Conservation (phyloP, 1,139 yeast genomes). For the Candida sp. region DNA sequence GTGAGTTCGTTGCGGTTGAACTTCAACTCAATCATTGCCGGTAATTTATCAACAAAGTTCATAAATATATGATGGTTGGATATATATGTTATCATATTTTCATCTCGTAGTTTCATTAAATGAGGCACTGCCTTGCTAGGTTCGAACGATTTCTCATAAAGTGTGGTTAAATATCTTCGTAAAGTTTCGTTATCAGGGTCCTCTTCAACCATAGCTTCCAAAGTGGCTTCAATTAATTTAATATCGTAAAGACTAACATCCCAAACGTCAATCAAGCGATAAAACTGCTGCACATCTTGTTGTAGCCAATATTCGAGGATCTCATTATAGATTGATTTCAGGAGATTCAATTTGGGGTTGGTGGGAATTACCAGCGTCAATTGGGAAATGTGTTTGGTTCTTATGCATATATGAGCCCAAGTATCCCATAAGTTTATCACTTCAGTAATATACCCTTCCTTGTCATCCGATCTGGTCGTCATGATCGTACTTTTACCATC, state of each 20-base stretch:
- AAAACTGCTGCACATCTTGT: conserved; percentile 27
- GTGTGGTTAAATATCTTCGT: conserved; percentile 49
- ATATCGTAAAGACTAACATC: conserved; percentile 52
- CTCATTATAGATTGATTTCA: conserved; percentile 43
- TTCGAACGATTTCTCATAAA: conserved; percentile 57
- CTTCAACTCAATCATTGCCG: conserved; percentile 49
- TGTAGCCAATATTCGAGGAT: conserved; percentile 51
- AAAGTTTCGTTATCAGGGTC: conserved; percentile 20
- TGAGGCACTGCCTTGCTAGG: conserved; percentile 65
- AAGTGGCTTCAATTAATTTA: conserved; percentile 35
- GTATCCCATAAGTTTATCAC: conserved; percentile 60
- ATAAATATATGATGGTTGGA: conserved; percentile 59
- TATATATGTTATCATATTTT: conserved; percentile 54
- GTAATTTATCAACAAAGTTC: conserved; percentile 46
- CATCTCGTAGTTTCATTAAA: conserved; percentile 53
- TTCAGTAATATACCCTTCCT: conserved; percentile 26
- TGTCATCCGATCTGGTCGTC: conserved; percentile 18
- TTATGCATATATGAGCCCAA: conserved; percentile 57
- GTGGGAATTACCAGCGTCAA: conserved; percentile 56
- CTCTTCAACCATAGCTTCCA: conserved; percentile 43
- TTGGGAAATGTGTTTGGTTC: conserved; percentile 42
- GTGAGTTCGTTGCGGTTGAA: conserved; percentile 26
- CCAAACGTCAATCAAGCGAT: conserved; percentile 53
- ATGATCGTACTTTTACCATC: conserved; percentile 29
- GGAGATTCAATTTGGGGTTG: conserved; percentile 32